Base-by-base conservation (phyloP, 805 yeast genomes). In the Monosporozyma servazzii region DNA sequence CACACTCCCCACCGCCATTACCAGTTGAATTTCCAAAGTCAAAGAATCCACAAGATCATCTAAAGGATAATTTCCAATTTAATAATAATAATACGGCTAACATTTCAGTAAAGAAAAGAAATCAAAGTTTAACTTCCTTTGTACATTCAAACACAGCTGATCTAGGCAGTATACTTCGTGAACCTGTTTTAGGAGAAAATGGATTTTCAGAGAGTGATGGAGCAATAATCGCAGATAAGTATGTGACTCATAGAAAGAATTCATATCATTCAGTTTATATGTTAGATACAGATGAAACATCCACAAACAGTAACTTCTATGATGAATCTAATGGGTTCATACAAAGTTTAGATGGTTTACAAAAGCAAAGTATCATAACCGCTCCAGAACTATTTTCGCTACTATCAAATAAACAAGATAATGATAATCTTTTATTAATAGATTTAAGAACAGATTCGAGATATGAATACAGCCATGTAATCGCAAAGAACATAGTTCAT, bases 351-450 rank as follows among this genome's bases (percentile, higher is more conserved):
- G 60, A 64, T 44, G 56, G 63, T 33, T 49, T 66, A 37, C 68
- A 67, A 47, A 64, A 60, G 46, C 91, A 86, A 62, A 91, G 93
- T 3, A 61, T 67, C 13, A 65, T 71, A 4, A 62, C 76, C 0
- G 61, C 76, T 9, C 70, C 66, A 27, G 66, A 71, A 66, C 60
- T 79, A 3, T 63, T 79, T 50, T 67, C 75, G 3, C 71, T 73
- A 17, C 65, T 80, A 48, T 71, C 68, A 49, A 71, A 69, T 51
- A 75, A 75, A 30, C 72, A 79, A 51, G 76, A 75, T 39, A 77
- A 79, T 1, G 42, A 54, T 2, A 56, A 56, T 21, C 20, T 65
- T 21, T 52, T 76, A 21, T 49, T 76, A 6, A 62, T 75, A 45
- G 79, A 76, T 58, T 53, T 76, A 17, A 63, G 79, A 46, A 58